Evolutionary conservation across 768 basidiomycete genomes (phyloP), one percentile per base, ranked within the genome.

Genomic region (Mycena capillaripes): DNA sequence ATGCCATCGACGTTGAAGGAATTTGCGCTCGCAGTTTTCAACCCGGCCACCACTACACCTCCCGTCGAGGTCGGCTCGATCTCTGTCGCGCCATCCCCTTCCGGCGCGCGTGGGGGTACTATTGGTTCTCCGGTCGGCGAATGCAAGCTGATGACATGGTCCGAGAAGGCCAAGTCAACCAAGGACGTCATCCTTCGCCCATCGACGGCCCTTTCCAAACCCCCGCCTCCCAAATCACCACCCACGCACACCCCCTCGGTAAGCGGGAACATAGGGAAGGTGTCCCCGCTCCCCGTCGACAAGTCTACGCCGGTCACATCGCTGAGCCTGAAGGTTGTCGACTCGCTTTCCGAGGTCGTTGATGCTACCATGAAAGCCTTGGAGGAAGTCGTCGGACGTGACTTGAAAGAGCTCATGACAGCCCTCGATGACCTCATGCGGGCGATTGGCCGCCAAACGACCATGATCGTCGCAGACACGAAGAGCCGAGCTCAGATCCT

Each of bases 351-450:
- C 16, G 81, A 84, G 46, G 79, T 86, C 17, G 77, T 90, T 50
- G 90, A 89, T 44, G 82, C 84, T 44, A 87, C 84, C 52, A 82
- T 86, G 62, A 86, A 86, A 55, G 84, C 84, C 16, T 78, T 87
- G 27, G 77, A 85, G 2, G 82, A 86, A 9, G 81, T 81, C n/a
- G 79, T 91, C 25, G 84, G 84, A 11, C 84, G 82, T 61, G 91
- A 92, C 67, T 79, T 91, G 60, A 83, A 86, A 25, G 91, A 92
- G 72, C 82, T 92, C 23, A 78, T 89, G 38, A 87, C 88, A 29
- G 90, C 89, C 4, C 83, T 93, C 34, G 91, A 93, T 73, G 89
- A 86, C 0, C 84, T 93, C 40, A 81, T 87, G 70, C 81, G 80
- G 36, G 86, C 86, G 50, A 86, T 92, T 62, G 85, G 84, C 14